These are phyloP conservation scores for Kodamaea ohmeri DNA, from an alignment of 1,139 yeast species.

Conservation along the genomic window DNA sequence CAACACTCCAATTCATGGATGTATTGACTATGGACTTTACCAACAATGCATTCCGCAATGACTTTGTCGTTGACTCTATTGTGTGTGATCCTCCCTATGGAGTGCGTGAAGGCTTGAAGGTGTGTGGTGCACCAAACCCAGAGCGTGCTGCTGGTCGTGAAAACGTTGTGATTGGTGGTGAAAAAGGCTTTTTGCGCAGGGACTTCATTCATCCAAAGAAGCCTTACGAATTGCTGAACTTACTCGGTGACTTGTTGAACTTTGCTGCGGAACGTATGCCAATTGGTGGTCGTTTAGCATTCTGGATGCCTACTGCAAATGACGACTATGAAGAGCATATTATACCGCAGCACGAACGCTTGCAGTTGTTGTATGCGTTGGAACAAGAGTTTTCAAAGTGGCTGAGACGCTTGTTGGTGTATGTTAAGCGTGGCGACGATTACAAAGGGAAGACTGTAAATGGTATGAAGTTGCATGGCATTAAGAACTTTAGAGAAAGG, in stretches of 20 bases:
- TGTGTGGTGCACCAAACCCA: slow-evolving; percentile 77
- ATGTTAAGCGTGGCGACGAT: slow-evolving; percentile 59
- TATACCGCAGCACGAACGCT: slow-evolving; percentile 74
- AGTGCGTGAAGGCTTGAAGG: slow-evolving; percentile 91
- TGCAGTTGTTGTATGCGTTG: slow-evolving; percentile 69
- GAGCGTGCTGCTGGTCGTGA: slow-evolving; percentile 63
- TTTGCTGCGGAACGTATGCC: slow-evolving; percentile 75
- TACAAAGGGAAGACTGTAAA: slow-evolving; percentile 59
- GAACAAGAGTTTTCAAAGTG: slow-evolving; percentile 90
- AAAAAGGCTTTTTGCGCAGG: slow-evolving; percentile 68
- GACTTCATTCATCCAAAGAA: slow-evolving; percentile 93
- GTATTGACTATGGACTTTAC: slow-evolving; percentile 92
- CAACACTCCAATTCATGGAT: slow-evolving; percentile 61
- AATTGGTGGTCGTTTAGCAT: slow-evolving; percentile 74
- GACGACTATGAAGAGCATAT: slow-evolving; percentile 73
- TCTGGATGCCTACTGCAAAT: slow-evolving; percentile 98
- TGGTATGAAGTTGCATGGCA: slow-evolving; percentile 32
- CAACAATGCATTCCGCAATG: slow-evolving; percentile 71
- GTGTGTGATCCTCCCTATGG: slow-evolving; percentile 99
- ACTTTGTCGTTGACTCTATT: slow-evolving; percentile 69
- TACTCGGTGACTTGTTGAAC: slow-evolving; percentile 71
- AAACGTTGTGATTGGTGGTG: slow-evolving; percentile 68
- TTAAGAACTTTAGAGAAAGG: slow-evolving; percentile 70
- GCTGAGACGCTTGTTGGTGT: slow-evolving; percentile 84
- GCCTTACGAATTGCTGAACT: slow-evolving; percentile 75